Base-by-base conservation (phyloP, 1,284 basidiomycete genomes). In the Fomitopsis palustris region DNA sequence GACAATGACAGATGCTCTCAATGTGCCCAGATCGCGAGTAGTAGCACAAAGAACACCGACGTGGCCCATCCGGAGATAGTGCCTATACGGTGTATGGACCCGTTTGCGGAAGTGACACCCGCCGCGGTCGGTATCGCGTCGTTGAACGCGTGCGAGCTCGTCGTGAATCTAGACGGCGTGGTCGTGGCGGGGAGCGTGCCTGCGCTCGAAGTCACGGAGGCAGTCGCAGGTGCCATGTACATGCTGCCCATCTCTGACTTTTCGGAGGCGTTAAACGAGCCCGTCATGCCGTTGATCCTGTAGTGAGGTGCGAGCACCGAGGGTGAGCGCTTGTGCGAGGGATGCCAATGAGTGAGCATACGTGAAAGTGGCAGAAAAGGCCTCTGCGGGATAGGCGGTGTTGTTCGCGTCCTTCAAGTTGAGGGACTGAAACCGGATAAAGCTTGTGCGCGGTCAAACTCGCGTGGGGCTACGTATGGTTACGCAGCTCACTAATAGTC, bases 281-380 rank as follows among this genome's bases (percentile, higher is more conserved):
- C 90, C 14, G 75, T 78, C 89, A 91, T 91, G 59, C 78, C 75
- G 9, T 69, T 68, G 69, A 92, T 62, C 7, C 87, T 90, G 62
- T 55, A 62, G 31, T 60, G 16, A 52, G 21, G 21, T 53, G 37
- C 39, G 39, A 23, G 27, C 37, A 29, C 43, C n/a, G n/a, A n/a
- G n/a, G n/a, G n/a, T n/a, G n/a, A n/a, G n/a, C n/a, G n/a, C n/a
- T n/a, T n/a, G n/a, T n/a, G n/a, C n/a, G n/a, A n/a, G n/a, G n/a
- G n/a, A n/a, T n/a, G n/a, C n/a, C n/a, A n/a, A n/a, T n/a, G n/a
- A n/a, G n/a, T n/a, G n/a, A n/a, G n/a, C 83, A 61, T 69, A 88
- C 84, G 74, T 73, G 78, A 93, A 95, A 67, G 85, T 85, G 60
- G 92, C 82, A n/a, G 92, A 93, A 80, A 93, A 95, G 2, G 90